Evolutionary conservation across 768 basidiomycete species (phyloP).

Genomic region (Tricholoma matsutake): DNA sequence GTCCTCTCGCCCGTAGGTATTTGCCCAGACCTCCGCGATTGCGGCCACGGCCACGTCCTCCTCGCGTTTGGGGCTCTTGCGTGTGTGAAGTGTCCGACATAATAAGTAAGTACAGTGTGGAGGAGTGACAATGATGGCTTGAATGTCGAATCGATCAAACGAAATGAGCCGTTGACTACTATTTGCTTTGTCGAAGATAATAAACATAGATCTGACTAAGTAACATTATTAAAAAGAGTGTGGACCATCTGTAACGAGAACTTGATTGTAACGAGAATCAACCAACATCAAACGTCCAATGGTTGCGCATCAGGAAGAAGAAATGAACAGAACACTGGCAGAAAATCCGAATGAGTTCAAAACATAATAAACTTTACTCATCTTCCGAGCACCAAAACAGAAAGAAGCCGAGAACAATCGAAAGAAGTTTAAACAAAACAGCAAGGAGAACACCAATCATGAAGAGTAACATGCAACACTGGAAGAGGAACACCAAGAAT

Average conservation of each 20-base stretch:
- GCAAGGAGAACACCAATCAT: background rate
- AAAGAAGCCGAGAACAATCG: background rate
- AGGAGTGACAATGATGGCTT: no score
- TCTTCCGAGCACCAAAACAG: background rate
- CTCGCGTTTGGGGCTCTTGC: slow-evolving; percentile 3
- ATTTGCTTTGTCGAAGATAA: no score
- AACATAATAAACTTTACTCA: background rate
- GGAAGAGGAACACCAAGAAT: slow-evolving; percentile 4
- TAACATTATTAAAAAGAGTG: no score
- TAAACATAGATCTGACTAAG: no score
- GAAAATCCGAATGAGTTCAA: no score
- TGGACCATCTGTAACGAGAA: no score
- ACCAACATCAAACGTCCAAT: no score
- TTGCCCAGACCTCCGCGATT: slow-evolving; percentile 70
- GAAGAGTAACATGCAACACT: slow-evolving; percentile 4
- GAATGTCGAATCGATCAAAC: no score
- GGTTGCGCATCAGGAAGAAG: no score
- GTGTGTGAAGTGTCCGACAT: background rate
- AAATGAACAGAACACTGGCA: no score
- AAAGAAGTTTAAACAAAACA: background rate
- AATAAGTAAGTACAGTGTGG: background rate
- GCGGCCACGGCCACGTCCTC: slow-evolving; percentile 44
- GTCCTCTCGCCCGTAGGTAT: slow-evolving; percentile 67
- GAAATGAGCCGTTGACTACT: no score
- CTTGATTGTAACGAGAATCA: no score